Percentiles rank a stretch among this genome's conserved stretches.
phyloP scores from a whole-genome alignment of 352 stramenopile species.

The Pythium apleroticum region DNA sequence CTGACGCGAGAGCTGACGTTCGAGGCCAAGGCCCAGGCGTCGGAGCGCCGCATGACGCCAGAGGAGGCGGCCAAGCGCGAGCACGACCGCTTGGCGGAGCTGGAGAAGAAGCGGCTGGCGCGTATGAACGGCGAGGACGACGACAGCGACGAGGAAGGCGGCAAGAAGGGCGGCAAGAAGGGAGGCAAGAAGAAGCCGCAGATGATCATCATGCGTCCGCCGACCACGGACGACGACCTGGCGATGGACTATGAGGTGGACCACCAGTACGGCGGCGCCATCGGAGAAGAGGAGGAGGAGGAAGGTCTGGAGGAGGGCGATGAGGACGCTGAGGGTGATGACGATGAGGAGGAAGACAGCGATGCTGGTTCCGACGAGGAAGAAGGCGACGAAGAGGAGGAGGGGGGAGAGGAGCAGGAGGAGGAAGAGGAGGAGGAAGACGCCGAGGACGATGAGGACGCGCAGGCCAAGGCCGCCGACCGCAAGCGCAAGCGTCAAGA shows the following conservation, averaged over 20 bases:
- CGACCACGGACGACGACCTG: slow-evolving; percentile 88
- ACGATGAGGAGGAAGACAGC: slow-evolving; percentile 63
- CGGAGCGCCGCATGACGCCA: slow-evolving; percentile 92
- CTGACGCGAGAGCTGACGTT: slow-evolving; percentile 83
- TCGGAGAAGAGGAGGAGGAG: slow-evolving; percentile 52
- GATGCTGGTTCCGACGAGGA: slow-evolving; percentile 67
- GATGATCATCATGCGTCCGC: slow-evolving; percentile 73
- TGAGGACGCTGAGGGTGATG: slow-evolving; percentile 44
- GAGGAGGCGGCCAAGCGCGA: slow-evolving; percentile 95
- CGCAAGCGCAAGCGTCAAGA: slow-evolving; percentile 48
- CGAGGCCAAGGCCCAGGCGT: slow-evolving; percentile 92
- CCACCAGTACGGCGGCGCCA: slow-evolving; percentile 41
- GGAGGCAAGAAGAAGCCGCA: slow-evolving; percentile 48
- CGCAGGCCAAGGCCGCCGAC: slow-evolving; percentile 49
- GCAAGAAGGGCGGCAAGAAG: slow-evolving; percentile 20
- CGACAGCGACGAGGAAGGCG: slow-evolving; percentile 54
- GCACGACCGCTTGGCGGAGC: slow-evolving; percentile 86
- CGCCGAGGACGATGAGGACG: slow-evolving; percentile 50
- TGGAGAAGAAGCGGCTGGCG: slow-evolving; percentile 93
- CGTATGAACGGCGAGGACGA: slow-evolving; percentile 93
- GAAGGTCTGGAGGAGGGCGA: slow-evolving; percentile 38
- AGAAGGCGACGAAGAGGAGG: slow-evolving; percentile 59
- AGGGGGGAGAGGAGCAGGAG: slow-evolving; percentile 46
- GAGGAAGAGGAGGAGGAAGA: slow-evolving; percentile 79
- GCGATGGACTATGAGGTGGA: slow-evolving; percentile 84